Base-by-base conservation (phyloP, 352 stramenopile genomes). In the Pythium folliculosum region DNA sequence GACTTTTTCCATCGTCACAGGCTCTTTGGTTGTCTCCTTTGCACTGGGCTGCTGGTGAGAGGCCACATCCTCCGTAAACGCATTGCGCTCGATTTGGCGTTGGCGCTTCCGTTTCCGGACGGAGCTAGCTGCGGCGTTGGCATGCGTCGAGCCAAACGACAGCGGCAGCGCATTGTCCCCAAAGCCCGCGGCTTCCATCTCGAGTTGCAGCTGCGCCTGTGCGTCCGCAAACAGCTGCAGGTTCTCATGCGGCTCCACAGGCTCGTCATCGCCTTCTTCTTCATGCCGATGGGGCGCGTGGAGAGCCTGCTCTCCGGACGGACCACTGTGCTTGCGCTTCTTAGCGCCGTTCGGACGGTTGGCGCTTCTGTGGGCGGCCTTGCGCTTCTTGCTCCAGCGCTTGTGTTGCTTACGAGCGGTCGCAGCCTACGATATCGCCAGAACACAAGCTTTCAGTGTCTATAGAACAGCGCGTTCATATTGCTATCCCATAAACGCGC, bases 101-200 rank as follows among this genome's bases (percentile, higher is more conserved):
- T 69, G 53, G 5, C 67, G 60, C 60, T 73, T 56, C 2, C 67
- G 62, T 47, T 71, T 67, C 25, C 52, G 43, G 8, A 49, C 43
- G 12, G 27, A 48, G 16, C 27, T 47, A 32, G 16, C 8, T 16
- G 12, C 52, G 22, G 52, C 45, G 17, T 54, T 62, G 61, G 27
- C 32, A 35, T 40, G 21, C 40, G 56, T 49, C 1, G 68, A 72
- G 2, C 82, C 82, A 65, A 92, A 92, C 59, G 75, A 86, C 69
- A 91, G 59, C 5, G 84, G 84, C 38, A 92, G 67, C 13, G 23
- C 48, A 65, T 45, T 70, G 7, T 75, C 77, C 25, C 74, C 74
- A 71, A 91, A 72, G 0, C 84, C 84, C 1, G 81, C 84, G 5
- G 70, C 72, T 25, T 59, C 69, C 84, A 92, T 92, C 62, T 92